phyloP scores from a whole-genome alignment of 495 filamentous ascomycete genomes.

The Penicillium steckii region DNA sequence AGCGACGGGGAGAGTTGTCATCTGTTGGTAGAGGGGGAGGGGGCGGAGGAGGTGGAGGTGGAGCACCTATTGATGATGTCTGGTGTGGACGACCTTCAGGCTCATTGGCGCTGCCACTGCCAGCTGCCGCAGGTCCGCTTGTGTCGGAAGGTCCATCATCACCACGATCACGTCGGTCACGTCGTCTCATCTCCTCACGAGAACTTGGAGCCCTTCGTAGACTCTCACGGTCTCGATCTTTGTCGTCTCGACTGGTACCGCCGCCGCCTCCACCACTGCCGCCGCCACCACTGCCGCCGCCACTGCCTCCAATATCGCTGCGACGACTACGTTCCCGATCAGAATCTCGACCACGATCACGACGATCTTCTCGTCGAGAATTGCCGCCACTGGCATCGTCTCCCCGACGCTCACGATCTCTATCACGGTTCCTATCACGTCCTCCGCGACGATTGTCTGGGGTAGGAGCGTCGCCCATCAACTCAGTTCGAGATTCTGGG shows the following conservation, averaged over 20 bases:
- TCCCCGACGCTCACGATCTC: constrained; percentile 33
- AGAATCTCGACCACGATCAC: constrained; percentile 33
- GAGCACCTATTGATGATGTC: constrained; percentile 37
- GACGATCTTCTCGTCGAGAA: constrained; percentile 37
- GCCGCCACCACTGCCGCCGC: background rate
- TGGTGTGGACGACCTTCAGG: constrained; percentile 42
- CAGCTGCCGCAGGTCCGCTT: constrained; percentile 10
- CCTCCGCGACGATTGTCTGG: constrained; percentile 28
- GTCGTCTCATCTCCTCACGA: constrained; percentile 42
- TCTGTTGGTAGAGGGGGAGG: constrained; percentile 30
- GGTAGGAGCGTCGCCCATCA: constrained; percentile 32
- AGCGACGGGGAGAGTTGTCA: constrained; percentile 38
- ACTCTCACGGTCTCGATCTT: constrained; percentile 25
- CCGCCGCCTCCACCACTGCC: constrained; percentile 12
- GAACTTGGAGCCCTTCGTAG: constrained; percentile 34
- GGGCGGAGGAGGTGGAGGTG: constrained; percentile 32
- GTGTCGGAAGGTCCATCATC: constrained; percentile 17
- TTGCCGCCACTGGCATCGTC: constrained; percentile 27
- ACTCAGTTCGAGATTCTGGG: constrained; percentile 28
- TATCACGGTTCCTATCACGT: constrained; percentile 22
- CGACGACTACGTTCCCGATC: constrained; percentile 43
- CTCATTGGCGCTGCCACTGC: constrained; percentile 20
- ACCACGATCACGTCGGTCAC: constrained; percentile 39
- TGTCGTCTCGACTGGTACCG: constrained; percentile 12
- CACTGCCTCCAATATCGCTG: constrained; percentile 30